These are phyloP conservation scores for Termitomyces sp. DNA, from an alignment of 1,284 basidiomycete genomes.

Conservation along the genomic window DNA sequence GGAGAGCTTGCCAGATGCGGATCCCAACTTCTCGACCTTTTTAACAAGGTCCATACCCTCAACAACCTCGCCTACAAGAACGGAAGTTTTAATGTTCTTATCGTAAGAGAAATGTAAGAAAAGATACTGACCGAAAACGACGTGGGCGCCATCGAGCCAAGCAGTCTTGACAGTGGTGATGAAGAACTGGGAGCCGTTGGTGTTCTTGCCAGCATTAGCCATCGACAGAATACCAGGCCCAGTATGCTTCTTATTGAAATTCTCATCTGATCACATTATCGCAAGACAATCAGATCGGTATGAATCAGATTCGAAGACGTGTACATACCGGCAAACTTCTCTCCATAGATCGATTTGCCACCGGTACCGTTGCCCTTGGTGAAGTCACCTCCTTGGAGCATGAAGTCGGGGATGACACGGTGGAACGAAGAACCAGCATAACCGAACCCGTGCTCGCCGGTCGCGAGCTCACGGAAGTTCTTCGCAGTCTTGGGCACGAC, in stretches of 20 bases:
- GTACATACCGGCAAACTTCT: constrained; percentile 63
- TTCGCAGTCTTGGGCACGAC: constrained; percentile 69
- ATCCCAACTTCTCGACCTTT: constrained; percentile 57
- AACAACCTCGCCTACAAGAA: constrained; percentile 51
- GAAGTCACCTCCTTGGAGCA: constrained; percentile 70
- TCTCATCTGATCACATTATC: constrained; percentile 62
- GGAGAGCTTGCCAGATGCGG: constrained; percentile 43
- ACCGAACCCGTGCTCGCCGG: constrained; percentile 66
- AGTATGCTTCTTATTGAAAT: constrained; percentile 76
- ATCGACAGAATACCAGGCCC: constrained; percentile 83
- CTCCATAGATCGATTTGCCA: constrained; percentile 89
- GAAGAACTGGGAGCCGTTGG: constrained; percentile 64
- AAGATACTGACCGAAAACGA: constrained; percentile 65
- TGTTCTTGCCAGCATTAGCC: constrained; percentile 81
- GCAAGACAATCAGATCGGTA: constrained; percentile 5
- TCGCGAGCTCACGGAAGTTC: constrained; percentile 91
- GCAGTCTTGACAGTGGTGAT: constrained; percentile 72
- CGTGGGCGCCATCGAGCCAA: constrained; percentile 72
- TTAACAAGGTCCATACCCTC: constrained; percentile 59
- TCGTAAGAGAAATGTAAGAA: background rate
- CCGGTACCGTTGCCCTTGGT: constrained; percentile 82
- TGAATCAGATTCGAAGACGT: background rate
- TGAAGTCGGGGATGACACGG: constrained; percentile 65
- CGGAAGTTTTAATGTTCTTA: background rate
- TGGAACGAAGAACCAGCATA: constrained; percentile 73